Percentiles rank a stretch among this genome's conserved stretches.
Conservation (phyloP, 257 asterid species). For the Echites panduratus region DNA sequence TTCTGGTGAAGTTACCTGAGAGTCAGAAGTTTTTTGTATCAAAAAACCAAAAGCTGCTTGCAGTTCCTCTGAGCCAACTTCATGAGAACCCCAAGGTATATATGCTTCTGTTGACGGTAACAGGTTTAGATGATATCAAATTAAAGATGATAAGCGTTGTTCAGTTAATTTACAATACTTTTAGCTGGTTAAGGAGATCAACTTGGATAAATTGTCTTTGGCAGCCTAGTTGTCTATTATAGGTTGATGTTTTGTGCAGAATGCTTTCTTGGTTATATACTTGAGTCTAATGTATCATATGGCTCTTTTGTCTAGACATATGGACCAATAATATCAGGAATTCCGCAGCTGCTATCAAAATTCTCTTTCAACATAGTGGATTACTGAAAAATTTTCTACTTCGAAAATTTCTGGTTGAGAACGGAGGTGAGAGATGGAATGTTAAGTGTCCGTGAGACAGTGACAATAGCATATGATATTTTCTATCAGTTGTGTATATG, state of each 20-base stretch:
- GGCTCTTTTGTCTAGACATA: constrained; percentile 44
- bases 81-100: constrained; percentile 60
- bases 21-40: constrained; percentile 75
- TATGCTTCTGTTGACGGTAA: background rate
- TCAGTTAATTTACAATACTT: background rate
- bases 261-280: background rate
- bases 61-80: constrained; percentile 67
- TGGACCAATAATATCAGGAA: constrained; percentile 61
- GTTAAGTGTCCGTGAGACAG: background rate
- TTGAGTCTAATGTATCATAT: constrained; percentile 11
- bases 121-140: background rate
- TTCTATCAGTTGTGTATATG: background rate
- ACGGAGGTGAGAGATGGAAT: background rate
- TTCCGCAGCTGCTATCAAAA: constrained; percentile 77
- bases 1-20: constrained; percentile 70
- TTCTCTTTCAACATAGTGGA: constrained; percentile 62
- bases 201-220: background rate
- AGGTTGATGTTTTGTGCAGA: no score
- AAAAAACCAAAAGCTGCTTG: constrained; percentile 60
- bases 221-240: background rate
- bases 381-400: constrained; percentile 6
- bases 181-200: background rate
- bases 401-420: background rate
- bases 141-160: background rate
- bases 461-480: background rate